A percentile compares a stretch with the other conserved stretches of the same genome.
These are phyloP conservation scores for Rosa hybrid DNA, from an alignment of 331 rosid genomes.

Conservation along the genomic window DNA sequence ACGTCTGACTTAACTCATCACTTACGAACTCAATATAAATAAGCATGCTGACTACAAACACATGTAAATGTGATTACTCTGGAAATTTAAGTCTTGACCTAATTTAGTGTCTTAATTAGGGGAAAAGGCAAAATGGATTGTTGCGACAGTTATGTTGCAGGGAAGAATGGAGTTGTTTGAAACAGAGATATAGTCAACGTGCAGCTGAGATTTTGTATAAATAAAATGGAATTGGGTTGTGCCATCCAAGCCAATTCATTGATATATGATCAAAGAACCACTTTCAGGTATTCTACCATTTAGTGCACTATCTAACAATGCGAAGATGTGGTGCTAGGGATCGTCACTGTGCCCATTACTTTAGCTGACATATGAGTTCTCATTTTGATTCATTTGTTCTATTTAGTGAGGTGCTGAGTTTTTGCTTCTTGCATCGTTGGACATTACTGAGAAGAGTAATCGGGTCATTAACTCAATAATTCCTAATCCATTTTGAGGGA, in stretches of 20 bases:
- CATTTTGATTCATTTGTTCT: background rate
- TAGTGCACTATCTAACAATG: background rate
- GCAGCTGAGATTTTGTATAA: background rate
- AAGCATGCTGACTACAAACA: background rate
- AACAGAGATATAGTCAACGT: background rate
- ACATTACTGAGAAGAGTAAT: background rate
- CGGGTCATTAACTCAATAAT: background rate
- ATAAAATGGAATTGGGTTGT: background rate
- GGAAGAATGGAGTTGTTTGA: background rate
- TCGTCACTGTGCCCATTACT: slow-evolving; percentile 7
- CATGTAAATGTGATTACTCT: background rate
- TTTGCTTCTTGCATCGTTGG: background rate
- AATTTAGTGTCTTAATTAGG: background rate
- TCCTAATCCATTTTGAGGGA: background rate
- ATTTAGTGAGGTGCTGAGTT: background rate
- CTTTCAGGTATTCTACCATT: background rate
- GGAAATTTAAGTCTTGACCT: background rate
- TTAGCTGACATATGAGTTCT: background rate
- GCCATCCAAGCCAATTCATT: background rate
- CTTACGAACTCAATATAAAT: background rate
- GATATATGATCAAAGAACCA: background rate
- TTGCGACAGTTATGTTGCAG: background rate
- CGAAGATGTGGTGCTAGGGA: background rate
- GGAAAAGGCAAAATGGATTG: background rate
- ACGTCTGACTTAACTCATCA: background rate